Evolutionary conservation across 129 eudicot species (phyloP).

Genomic region (Escallonia rubra): DNA sequence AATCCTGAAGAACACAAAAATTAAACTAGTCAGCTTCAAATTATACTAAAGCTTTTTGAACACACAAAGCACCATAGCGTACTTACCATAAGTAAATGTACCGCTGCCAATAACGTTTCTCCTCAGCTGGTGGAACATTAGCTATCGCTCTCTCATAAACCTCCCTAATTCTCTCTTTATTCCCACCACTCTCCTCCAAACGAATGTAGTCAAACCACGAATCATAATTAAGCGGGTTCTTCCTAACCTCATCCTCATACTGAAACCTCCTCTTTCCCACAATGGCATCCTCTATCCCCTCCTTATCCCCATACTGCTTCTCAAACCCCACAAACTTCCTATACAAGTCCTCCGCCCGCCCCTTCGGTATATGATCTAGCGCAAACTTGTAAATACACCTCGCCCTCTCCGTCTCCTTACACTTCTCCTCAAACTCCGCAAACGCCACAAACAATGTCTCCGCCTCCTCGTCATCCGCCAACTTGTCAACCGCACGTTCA

Average conservation of each 20-base stretch:
- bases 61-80: background rate
- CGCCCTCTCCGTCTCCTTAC: conserved; percentile 88
- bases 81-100: conserved; percentile 71
- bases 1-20: conserved; percentile 38
- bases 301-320: conserved; percentile 89
- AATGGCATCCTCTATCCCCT: conserved; percentile 96
- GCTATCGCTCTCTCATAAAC: conserved; percentile 85
- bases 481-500: conserved; percentile 75
- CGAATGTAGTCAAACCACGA: conserved; percentile 87
- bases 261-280: conserved; percentile 93
- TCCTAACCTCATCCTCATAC: conserved; percentile 84
- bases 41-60: background rate
- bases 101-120: conserved; percentile 90
- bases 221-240: conserved; percentile 83
- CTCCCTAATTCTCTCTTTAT: conserved; percentile 53
- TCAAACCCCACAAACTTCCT: conserved; percentile 93
- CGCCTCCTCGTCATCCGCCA: conserved; percentile 86
- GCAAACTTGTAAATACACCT: conserved; percentile 89
- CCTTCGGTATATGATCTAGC: conserved; percentile 84
- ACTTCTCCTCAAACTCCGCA: conserved; percentile 89
- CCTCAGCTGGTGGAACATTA: conserved; percentile 88
- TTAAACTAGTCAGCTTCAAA: background rate
- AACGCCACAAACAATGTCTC: conserved; percentile 77
- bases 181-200: conserved; percentile 77
- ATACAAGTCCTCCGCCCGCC: conserved; percentile 83